Conservation (phyloP, 2,329 filamentous ascomycete genomes). For the Ophiostoma perfectum region DNA sequence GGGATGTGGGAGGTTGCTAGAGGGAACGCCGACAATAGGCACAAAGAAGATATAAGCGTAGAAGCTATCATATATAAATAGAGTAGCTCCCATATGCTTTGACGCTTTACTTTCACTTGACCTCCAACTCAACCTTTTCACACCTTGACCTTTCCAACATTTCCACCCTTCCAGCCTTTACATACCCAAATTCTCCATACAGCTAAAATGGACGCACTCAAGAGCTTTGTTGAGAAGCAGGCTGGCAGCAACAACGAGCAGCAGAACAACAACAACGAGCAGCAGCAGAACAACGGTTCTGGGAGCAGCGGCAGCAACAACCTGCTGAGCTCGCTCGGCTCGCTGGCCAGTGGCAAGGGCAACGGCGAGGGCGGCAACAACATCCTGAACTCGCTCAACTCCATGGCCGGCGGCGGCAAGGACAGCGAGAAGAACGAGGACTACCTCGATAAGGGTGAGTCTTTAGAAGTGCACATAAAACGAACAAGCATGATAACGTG, state of each 20-base stretch:
- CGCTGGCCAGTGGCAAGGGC: constrained; percentile 63
- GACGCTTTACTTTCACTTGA: background rate
- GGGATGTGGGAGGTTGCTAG: too few species aligned
- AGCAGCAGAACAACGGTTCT: constrained; percentile 31
- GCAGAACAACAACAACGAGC: constrained; percentile 6
- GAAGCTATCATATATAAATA: background rate
- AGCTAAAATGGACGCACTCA: constrained; percentile 50
- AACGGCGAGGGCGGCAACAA: constrained; percentile 66
- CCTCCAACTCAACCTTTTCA: background rate
- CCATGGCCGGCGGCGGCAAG: constrained; percentile 63
- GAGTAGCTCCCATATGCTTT: background rate
- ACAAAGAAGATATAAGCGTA: too few species aligned
- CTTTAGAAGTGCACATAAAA: too few species aligned
- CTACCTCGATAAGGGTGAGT: constrained; percentile 65
- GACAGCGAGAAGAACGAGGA: constrained; percentile 80
- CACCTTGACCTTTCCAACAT: background rate
- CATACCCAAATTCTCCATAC: background rate
- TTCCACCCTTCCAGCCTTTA: background rate
- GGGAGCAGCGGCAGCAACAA: constrained; percentile 15
- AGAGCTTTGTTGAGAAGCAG: constrained; percentile 38
- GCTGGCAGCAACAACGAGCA: constrained; percentile 31
- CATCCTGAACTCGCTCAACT: constrained; percentile 56
- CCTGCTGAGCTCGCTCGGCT: constrained; percentile 52
- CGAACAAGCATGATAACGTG: constrained; percentile 31
- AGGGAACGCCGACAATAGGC: too few species aligned